Base-by-base conservation (phyloP, 805 yeast genomes). In the Candida manassasensis region DNA sequence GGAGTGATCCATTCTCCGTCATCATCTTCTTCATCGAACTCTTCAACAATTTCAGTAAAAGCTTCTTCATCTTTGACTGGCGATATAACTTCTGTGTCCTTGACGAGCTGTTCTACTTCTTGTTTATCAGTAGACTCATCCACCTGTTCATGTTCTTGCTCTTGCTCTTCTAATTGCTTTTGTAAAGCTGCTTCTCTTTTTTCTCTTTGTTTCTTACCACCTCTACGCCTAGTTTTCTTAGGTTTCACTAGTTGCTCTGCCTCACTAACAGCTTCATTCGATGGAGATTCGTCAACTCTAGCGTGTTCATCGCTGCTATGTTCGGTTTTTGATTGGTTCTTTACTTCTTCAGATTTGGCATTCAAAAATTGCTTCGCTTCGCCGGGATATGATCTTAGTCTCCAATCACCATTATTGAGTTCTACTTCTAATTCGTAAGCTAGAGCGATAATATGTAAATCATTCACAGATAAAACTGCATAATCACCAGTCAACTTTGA, bases 1-100 rank as follows among this genome's bases (percentile, higher is more conserved):
- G 93, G 83, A 0, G 95, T 85, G 48, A 93, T 93, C 98, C 98
- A 93, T 27, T 77, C 84, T 26, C 81, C 86, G 37, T 78, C 88
- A 42, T 84, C 96, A 27, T 85, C 88, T 38, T 84, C 90, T 37
- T 79, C 89, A 30, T 80, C 81, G 19, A 70, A 75, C 14, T 73
- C 84, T 29, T 75, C 80, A 6, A 52, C 59, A 8, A 59, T 13
- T 12, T 4, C 8, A 19, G 5, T 12, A n/a, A 16, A 6, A 8
- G 7, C 44, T 7, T 17, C 38, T 52, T 58, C 10, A 21, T 29
- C 9, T 32, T 34, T 31, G 6, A 4, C 19, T 25, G 26, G 10
- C 21, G 15, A n/a, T 13, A 19, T 7, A 12, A 21, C 15, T 10
- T n/a, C 29, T 4, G 21, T 13, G 21, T 34, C 28, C 13, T 38